Conservation (phyloP, 257 asterid genomes). For the Gentiana dahurica region DNA sequence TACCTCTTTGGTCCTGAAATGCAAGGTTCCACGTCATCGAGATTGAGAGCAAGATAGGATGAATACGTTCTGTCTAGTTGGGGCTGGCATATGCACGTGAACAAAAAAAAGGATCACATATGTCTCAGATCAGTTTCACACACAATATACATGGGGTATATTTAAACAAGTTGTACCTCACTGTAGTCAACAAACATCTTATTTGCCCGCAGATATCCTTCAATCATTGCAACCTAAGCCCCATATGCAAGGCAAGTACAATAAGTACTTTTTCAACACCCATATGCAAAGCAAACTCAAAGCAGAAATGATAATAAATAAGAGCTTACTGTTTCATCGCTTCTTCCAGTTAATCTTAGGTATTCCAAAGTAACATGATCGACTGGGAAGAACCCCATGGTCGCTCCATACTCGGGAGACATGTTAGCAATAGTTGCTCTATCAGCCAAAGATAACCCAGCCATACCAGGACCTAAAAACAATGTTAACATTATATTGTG, state of each 20-base stretch:
- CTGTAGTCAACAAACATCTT: conserved; percentile 76
- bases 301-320: neutral
- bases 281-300: neutral
- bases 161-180: conserved; percentile 33
- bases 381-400: conserved; percentile 98
- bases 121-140: neutral
- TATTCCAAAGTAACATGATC: conserved; percentile 81
- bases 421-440: conserved; percentile 95
- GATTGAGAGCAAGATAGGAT: conserved; percentile 62
- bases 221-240: conserved; percentile 68
- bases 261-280: neutral
- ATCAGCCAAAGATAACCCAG: conserved; percentile 68
- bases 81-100: conserved; percentile 36
- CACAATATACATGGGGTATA: neutral
- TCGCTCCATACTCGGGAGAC: conserved; percentile 97
- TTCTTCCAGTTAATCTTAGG: conserved; percentile 80
- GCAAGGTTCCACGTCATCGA: conserved; percentile 68
- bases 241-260: conserved; percentile 12
- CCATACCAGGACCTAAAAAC: conserved; percentile 67
- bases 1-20: conserved; percentile 94
- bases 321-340: conserved; percentile 56
- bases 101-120: neutral
- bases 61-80: conserved; percentile 72
- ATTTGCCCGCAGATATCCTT: conserved; percentile 76
- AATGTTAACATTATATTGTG: neutral